Evolutionary conservation across 768 basidiomycete species (phyloP), one percentile per base, ranked within the genome.

Genomic region (Tulasnella sp.): DNA sequence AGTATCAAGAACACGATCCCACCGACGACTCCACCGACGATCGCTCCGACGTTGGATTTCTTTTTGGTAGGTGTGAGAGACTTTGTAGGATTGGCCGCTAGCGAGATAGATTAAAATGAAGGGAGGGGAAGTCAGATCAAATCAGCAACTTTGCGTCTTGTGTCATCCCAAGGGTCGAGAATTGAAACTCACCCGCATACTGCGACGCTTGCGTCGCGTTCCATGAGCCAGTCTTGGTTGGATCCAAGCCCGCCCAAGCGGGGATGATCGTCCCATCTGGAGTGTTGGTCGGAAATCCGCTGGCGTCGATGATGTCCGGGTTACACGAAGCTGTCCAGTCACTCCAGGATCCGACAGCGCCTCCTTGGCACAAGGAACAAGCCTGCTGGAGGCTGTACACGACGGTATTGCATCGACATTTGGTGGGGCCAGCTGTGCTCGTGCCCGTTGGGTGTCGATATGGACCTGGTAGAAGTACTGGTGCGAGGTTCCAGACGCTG

Each of bases 341-440:
- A 10, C 19, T 21, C 50, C 50, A 52, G 7, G 50, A 21, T 7
- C 22, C 21, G 50, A 52, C 29, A 11, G 25, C 17, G 11, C 50
- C 50, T 7, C 30, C 30, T 31, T 52, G 50, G 29, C 50, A 52
- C 9, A 19, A 5, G 30, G 19, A 21, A 22, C 50, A 52, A 31
- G 50, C 50, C 12, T 25, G 30, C 19, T 31, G 10, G 24, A 52
- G 30, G 29, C 12, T 19, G 29, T 52, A 52, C 22, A 31, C 9
- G 30, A 52, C 50, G 50, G 24, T 52, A 29, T 52, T 52, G 50
- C 50, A 52, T 4, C 24, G 50, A 19, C 50, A 52, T 31, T 52
- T 19, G 19, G 8, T 52, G 10, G 50, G 21, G n/a, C 46, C 46
- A 11, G 19, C 5, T 21, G 19, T 19, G 21, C 29, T 48, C n/a